Evolutionary conservation across 2,329 filamentous ascomycete species (phyloP).

Genomic region (Tolypocladium sp.): DNA sequence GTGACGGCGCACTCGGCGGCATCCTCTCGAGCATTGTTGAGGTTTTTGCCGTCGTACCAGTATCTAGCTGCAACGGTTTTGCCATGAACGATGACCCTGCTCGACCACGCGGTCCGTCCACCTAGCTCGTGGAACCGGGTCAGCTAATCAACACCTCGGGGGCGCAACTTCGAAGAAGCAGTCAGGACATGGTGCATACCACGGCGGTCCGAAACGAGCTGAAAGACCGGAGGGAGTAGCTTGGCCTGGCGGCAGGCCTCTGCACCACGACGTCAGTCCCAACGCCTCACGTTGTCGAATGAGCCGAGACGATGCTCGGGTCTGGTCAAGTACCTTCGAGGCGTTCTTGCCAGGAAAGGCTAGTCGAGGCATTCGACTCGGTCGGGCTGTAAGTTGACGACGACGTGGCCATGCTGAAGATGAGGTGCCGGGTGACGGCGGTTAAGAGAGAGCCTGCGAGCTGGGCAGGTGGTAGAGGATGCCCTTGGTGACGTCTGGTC

Average conservation of each 20-base stretch:
- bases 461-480: background rate
- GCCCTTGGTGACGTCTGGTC: background rate
- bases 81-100: constrained; percentile 63
- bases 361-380: constrained; percentile 10
- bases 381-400: constrained; percentile 15
- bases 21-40: constrained; percentile 83
- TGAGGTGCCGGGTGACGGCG: background rate
- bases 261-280: constrained; percentile 17
- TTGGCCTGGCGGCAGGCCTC: constrained; percentile 49
- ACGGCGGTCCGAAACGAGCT: constrained; percentile 66
- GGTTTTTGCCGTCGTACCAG: constrained; percentile 85
- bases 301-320: background rate
- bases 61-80: constrained; percentile 61
- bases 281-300: constrained; percentile 4
- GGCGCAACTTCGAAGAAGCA: background rate
- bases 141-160: background rate
- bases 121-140: constrained; percentile 37
- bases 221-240: constrained; percentile 49
- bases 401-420: constrained; percentile 12
- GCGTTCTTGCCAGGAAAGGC: constrained; percentile 42
- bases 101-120: constrained; percentile 86
- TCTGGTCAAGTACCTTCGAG: constrained; percentile 37
- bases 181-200: constrained; percentile 35
- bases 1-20: constrained; percentile 74
- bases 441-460: background rate